These are phyloP conservation scores for Metschnikowia kofuensis DNA, from an alignment of 805 yeast genomes.

Conservation along the genomic window DNA sequence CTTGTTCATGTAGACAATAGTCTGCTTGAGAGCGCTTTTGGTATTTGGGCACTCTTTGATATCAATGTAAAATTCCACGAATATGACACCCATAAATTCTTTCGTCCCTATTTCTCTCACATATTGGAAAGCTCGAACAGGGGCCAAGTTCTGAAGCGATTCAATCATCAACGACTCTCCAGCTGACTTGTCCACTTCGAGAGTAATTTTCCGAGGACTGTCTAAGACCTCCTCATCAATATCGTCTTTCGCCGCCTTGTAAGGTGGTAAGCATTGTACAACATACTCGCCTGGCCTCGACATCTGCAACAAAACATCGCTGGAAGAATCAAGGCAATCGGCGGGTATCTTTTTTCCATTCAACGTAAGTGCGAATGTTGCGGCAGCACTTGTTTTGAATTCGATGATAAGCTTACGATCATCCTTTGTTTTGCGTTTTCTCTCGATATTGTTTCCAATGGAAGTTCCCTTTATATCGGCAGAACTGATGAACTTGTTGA, in stretches of 20 bases:
- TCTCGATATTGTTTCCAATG: slow-evolving; percentile 28
- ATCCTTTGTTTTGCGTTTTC: slow-evolving; percentile 35
- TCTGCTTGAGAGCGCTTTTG: slow-evolving; percentile 15
- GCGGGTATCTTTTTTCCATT: slow-evolving; percentile 30
- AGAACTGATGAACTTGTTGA: slow-evolving; percentile 44
- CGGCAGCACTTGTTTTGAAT: slow-evolving; percentile 47
- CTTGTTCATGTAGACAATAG: slow-evolving; percentile 9
- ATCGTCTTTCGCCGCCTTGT: slow-evolving; percentile 18
- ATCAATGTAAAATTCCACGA: slow-evolving; percentile 42
- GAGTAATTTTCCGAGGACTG: slow-evolving; percentile 44
- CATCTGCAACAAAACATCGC: slow-evolving; percentile 10
- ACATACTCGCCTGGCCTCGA: slow-evolving; percentile 37
- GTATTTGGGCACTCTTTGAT: slow-evolving; percentile 13
- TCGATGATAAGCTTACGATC: slow-evolving; percentile 45
- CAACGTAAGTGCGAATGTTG: slow-evolving; percentile 53
- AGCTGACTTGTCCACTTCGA: slow-evolving; percentile 45
- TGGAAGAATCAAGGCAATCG: slow-evolving; percentile 18
- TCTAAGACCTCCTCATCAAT: slow-evolving; percentile 35
- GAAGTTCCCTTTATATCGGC: slow-evolving; percentile 42
- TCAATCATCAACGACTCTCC: slow-evolving; percentile 44
- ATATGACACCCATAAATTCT: slow-evolving; percentile 56
- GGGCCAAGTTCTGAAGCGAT: slow-evolving; percentile 40
- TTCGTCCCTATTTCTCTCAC: slow-evolving; percentile 47
- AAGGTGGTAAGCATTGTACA: slow-evolving; percentile 24
- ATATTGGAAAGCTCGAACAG: slow-evolving; percentile 39